A percentile compares a stretch with the other conserved stretches of the same genome.
phyloP scores from a whole-genome alignment of 2,329 filamentous ascomycete species.

The Fulvia fulva region DNA sequence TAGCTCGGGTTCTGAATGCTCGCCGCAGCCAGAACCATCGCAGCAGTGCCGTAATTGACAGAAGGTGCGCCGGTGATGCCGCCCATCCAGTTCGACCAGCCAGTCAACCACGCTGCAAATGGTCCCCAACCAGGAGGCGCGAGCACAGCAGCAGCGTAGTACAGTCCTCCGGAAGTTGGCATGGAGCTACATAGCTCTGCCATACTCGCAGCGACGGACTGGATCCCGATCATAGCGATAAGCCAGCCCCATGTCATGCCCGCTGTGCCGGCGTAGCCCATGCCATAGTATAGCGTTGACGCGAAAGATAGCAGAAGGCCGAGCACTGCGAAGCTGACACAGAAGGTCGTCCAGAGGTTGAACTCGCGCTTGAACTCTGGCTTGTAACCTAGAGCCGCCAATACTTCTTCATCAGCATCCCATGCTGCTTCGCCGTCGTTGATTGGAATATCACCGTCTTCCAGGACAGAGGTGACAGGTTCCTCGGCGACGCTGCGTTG shows the following conservation, averaged over 20 bases:
- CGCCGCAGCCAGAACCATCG: conserved; percentile 67
- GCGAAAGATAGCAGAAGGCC: conserved; percentile 69
- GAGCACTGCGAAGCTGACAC: conserved; percentile 68
- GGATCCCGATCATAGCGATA: conserved; percentile 67
- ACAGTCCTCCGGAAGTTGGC: conserved; percentile 54
- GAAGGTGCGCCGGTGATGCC: conserved; percentile 64
- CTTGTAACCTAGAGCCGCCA: conserved; percentile 61
- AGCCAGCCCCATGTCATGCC: conserved; percentile 74
- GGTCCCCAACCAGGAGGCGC: conserved; percentile 64
- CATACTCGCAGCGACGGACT: conserved; percentile 62
- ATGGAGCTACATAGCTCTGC: conserved; percentile 63
- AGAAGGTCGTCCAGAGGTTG: conserved; percentile 69
- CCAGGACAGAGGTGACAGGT: conserved; percentile 52
- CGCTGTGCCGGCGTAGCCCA: conserved; percentile 47
- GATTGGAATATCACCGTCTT: conserved; percentile 45
- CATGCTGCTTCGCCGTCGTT: conserved; percentile 44
- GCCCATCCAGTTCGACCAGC: conserved; percentile 66
- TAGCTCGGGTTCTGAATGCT: conserved; percentile 67
- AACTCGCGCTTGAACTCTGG: conserved; percentile 68
- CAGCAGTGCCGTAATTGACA: conserved; percentile 62
- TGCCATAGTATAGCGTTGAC: conserved; percentile 67
- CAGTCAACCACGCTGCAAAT: conserved; percentile 64
- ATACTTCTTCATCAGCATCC: conserved; percentile 55
- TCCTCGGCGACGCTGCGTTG: conserved; percentile 44
- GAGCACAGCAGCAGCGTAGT: conserved; percentile 69